Base-by-base conservation (phyloP, 1,139 yeast genomes). In the Yamadazyma sp. region DNA sequence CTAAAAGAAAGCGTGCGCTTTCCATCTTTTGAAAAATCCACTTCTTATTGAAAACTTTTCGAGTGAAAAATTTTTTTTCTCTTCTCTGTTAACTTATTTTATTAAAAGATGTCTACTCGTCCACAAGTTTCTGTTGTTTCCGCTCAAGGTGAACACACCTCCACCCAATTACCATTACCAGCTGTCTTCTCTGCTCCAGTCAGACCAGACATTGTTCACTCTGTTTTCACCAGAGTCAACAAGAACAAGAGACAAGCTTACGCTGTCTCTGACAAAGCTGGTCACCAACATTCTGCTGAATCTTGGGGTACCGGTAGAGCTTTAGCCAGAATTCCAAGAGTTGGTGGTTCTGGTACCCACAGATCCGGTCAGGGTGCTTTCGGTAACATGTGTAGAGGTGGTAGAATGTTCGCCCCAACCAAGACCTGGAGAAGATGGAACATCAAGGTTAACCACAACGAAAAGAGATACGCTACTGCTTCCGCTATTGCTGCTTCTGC, bases 251-350 rank as follows among this genome's bases (percentile, higher is more conserved):
- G 98, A 81, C 98, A 92, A 81, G 97, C 98, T 74, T 92, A 92
- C 85, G 97, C 98, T 70, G 98, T 92, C 63, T 84, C 98, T 64
- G 89, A 83, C 72, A 87, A 88, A 78, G 98, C 98, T 65, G 98
- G 98, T 81, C 96, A 88, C 83, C 98, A 92, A 81, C 91, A 97
- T 75, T 92, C 98, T 55, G 98, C 98, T 72, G 97, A 89, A 79
- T 92, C 98, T 54, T 92, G 98, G 98, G 98, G 98, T 88, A 94
- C 98, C 63, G 98, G 98, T 84, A 91, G 98, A 83, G 98, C 98
- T 78, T 97, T 92, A 70, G 98, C 98, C 79, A 92, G 98, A 84
- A 91, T 92, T 75, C 98, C 98, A 81, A 91, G 98, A 85, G 98
- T 92, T 72, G 96, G 96, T 78, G 98, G 98, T 81, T 91, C 96